These are phyloP conservation scores for Colletotrichum truncatum DNA, from an alignment of 2,329 filamentous ascomycete genomes.

Conservation along the genomic window DNA sequence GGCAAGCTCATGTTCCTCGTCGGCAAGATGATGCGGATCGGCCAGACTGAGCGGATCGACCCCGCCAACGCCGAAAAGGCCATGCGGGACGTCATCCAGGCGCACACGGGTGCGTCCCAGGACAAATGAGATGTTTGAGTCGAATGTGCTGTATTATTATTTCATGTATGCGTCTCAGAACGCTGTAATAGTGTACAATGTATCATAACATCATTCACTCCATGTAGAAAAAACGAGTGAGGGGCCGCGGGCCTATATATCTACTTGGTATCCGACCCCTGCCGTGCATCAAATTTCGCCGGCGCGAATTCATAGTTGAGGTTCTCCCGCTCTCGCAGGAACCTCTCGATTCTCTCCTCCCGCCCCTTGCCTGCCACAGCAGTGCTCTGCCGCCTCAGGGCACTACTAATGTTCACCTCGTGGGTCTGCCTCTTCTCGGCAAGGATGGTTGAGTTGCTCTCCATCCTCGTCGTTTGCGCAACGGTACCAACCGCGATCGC, in stretches of 20 bases:
- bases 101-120: slow-evolving; percentile 5
- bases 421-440: slow-evolving; percentile 74
- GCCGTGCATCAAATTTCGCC: slow-evolving; percentile 9
- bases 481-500: slow-evolving; percentile 73
- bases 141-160: not conserved
- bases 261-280: slow-evolving; percentile 5
- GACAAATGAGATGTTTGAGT: not conserved
- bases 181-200: slow-evolving; percentile 19
- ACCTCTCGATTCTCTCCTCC: slow-evolving; percentile 78
- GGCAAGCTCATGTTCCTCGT: slow-evolving; percentile 70
- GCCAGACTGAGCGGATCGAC: slow-evolving; percentile 63
- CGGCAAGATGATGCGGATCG: slow-evolving; percentile 65
- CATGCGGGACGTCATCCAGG: slow-evolving; percentile 46
- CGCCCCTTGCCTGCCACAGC: slow-evolving; percentile 61
- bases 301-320: slow-evolving; percentile 43
- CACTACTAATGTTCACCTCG: slow-evolving; percentile 71
- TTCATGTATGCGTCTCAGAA: slow-evolving; percentile 2
- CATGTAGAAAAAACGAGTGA: slow-evolving; percentile 8
- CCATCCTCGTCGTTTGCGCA: slow-evolving; percentile 76
- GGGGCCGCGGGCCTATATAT: not conserved
- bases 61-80: slow-evolving; percentile 59
- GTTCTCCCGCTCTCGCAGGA: slow-evolving; percentile 77
- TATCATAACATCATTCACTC: slow-evolving; percentile 19
- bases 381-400: slow-evolving; percentile 62
- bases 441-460: slow-evolving; percentile 67